These are phyloP conservation scores for Ophiostoma sp. DNA, from an alignment of 2,329 filamentous ascomycete species.

Conservation along the genomic window DNA sequence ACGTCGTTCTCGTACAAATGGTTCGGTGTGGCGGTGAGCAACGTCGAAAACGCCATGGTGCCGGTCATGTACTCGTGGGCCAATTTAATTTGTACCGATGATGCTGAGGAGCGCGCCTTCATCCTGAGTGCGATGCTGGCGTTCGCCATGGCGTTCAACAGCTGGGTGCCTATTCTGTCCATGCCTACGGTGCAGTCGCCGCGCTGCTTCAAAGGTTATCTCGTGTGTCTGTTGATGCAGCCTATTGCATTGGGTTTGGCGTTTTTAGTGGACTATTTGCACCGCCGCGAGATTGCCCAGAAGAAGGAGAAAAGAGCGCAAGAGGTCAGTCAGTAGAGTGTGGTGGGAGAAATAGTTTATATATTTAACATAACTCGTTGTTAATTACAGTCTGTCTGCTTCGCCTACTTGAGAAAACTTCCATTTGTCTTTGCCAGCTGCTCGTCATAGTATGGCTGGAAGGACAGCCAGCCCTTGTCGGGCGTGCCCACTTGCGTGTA, in stretches of 20 bases:
- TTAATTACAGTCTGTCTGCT: background rate
- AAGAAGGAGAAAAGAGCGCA: background rate
- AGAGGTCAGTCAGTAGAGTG: background rate
- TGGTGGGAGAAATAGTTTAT: background rate
- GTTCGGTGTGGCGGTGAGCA: slow-evolving; percentile 26
- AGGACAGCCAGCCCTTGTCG: slow-evolving; percentile 54
- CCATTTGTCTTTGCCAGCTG: slow-evolving; percentile 22
- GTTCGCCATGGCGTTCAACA: slow-evolving; percentile 41
- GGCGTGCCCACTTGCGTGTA: slow-evolving; percentile 41
- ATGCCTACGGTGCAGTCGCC: slow-evolving; percentile 38
- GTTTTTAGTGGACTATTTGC: slow-evolving; percentile 15
- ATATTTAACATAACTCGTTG: background rate
- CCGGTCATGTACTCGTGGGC: slow-evolving; percentile 38
- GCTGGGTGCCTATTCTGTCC: slow-evolving; percentile 39
- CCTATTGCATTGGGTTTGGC: background rate
- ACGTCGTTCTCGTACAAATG: slow-evolving; percentile 24
- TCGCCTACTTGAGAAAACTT: slow-evolving; percentile 13
- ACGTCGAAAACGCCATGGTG: slow-evolving; percentile 26
- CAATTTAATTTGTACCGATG: slow-evolving; percentile 41
- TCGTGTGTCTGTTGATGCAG: slow-evolving; percentile 28
- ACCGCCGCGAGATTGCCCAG: slow-evolving; percentile 7
- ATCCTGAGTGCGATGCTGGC: slow-evolving; percentile 46
- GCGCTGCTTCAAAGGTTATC: slow-evolving; percentile 35
- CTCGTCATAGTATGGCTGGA: slow-evolving; percentile 42
- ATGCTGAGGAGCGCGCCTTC: slow-evolving; percentile 45